Conservation (phyloP, 208 protist species). For the Leishmania major region DNA sequence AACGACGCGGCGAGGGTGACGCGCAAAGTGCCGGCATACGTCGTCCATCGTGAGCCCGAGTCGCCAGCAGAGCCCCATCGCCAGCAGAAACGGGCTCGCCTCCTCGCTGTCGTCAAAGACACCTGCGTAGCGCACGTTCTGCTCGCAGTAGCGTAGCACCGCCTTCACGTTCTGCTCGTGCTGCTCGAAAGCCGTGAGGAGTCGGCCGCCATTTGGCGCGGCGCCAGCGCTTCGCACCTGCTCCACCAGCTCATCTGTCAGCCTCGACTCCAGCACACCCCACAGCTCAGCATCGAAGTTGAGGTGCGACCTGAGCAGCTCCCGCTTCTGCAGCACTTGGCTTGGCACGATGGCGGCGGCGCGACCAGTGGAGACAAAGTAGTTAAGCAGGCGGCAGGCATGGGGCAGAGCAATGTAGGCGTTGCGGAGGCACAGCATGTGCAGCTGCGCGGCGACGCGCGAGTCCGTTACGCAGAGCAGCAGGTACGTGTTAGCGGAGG, state of each 20-base stretch:
- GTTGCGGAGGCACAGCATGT: conserved; percentile 63
- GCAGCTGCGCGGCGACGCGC: conserved; percentile 70
- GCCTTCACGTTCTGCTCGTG: conserved; percentile 56
- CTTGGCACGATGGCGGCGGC: conserved; percentile 37
- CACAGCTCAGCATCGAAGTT: conserved; percentile 82
- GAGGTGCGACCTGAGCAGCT: conserved; percentile 43
- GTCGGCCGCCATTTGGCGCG: conserved; percentile 5
- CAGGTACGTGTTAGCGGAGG: conserved; percentile 15
- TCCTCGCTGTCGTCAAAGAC: conserved; percentile 71
- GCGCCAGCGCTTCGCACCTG: conserved; percentile 20
- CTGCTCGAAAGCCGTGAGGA: conserved; percentile 52
- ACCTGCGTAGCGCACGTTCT: conserved; percentile 70
- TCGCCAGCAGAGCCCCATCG: conserved; percentile 51
- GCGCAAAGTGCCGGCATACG: conserved; percentile 55
- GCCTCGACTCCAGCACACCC: conserved; percentile 36
- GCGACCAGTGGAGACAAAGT: conserved; percentile 36
- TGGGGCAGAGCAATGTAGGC: conserved; percentile 51
- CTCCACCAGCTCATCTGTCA: conserved; percentile 24
- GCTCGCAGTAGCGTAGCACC: conserved; percentile 71
- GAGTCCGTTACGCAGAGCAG: conserved; percentile 71
- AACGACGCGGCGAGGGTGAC: conserved; percentile 70
- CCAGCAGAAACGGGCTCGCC: conserved; percentile 74
- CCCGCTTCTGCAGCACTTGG: conserved; percentile 58
- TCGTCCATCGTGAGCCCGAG: conserved; percentile 58
- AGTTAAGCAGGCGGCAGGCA: conserved; percentile 47